Base-by-base conservation (phyloP, 306 rosid species). In the Cyclanthera cordifolia region DNA sequence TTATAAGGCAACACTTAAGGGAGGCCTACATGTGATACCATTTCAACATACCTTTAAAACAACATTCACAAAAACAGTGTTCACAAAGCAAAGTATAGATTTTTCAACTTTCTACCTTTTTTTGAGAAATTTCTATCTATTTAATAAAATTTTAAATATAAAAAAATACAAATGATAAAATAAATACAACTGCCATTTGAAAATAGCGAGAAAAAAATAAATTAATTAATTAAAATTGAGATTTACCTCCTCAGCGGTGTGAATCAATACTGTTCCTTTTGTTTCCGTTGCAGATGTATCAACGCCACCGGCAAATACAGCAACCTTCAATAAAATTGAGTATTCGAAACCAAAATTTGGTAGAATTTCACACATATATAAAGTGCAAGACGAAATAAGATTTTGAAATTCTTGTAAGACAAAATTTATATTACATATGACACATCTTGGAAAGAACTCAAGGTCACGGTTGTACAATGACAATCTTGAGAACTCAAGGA, bases 231-330 rank as follows among this genome's bases (percentile, higher is more conserved):
- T n/a, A n/a, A n/a, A n/a, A n/a, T n/a, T n/a, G n/a, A n/a, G n/a
- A n/a, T n/a, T n/a, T 75, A 89, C 96, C 96, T 89, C 95, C 68
- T 89, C 89, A 0, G 96, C 98, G 46, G 80, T 57, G 77, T 92
- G 98, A 83, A 92, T 92, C 73, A 92, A 72, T 60, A 92, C 96
- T 17, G 96, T 92, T 78, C 96, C 98, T 76, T 92, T 92, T 37
- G 96, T 92, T 69, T 87, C 96, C 20, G 93, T 89, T 48, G 96
- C 95, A 82, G 96, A 75, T 17, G 98, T 89, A 78, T 89, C 98
- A 79, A 92, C 96, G 56, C 98, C 98, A 65, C 89, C 76, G 52
- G 37, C 96, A 86, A 92, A 89, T 30, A 92, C 96, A 69, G 89
- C 95, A 77, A 87, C n/a, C n/a, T n/a, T n/a, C n/a, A n/a, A n/a